These are phyloP conservation scores for Colletotrichum cordylinicola DNA, from an alignment of 2,329 filamentous ascomycete genomes.

Conservation along the genomic window DNA sequence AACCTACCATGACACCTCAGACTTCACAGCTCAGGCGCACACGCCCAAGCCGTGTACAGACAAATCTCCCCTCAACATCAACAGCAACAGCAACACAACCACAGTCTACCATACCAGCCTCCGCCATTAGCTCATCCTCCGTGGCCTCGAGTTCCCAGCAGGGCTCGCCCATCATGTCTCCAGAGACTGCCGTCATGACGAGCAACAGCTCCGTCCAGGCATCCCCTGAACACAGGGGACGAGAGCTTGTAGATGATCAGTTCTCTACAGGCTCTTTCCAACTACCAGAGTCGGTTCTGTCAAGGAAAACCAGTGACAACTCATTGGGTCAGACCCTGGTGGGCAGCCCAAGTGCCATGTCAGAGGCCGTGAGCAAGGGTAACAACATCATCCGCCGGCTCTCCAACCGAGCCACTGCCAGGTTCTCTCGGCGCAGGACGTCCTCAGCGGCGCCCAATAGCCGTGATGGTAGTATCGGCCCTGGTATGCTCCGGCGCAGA, in stretches of 20 bases:
- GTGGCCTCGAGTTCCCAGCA: conserved; percentile 60
- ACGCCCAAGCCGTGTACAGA: conserved; percentile 55
- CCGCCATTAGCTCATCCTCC: conserved; percentile 62
- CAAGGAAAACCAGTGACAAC: conserved; percentile 62
- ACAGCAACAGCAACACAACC: conserved; percentile 25
- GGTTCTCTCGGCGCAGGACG: conserved; percentile 72
- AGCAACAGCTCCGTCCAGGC: conserved; percentile 69
- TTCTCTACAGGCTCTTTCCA: conserved; percentile 63
- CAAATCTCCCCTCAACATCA: conserved; percentile 37
- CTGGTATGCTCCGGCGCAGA: conserved; percentile 83
- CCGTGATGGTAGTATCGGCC: conserved; percentile 87
- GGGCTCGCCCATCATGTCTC: conserved; percentile 63
- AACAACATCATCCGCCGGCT: conserved; percentile 77
- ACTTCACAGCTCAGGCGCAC: conserved; percentile 44
- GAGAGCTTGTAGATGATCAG: conserved; percentile 55
- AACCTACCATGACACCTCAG: conserved; percentile 49
- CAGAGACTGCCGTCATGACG: conserved; percentile 57
- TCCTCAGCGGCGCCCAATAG: conserved; percentile 79
- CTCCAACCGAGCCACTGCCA: conserved; percentile 77
- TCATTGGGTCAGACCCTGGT: conserved; percentile 68
- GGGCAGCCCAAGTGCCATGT: conserved; percentile 62
- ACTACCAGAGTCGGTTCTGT: conserved; percentile 75
- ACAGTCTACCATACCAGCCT: conserved; percentile 48
- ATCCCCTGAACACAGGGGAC: conserved; percentile 68
- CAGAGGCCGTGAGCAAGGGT: conserved; percentile 41